These are phyloP conservation scores for Colletotrichum ledebouriae DNA, from an alignment of 2,329 filamentous ascomycete genomes.

Conservation along the genomic window DNA sequence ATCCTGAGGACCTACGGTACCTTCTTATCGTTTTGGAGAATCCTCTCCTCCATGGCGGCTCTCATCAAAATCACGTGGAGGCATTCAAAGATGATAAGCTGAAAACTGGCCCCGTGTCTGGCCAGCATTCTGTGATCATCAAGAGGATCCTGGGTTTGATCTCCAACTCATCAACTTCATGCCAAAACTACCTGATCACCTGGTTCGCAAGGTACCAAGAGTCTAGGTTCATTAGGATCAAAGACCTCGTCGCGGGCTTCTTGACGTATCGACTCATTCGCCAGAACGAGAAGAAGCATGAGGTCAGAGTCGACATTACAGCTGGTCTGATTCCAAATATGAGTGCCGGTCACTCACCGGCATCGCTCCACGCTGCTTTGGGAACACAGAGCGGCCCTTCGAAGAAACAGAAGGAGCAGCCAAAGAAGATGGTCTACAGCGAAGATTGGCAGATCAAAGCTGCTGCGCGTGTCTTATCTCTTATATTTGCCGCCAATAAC, in stretches of 20 bases:
- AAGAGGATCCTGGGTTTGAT: conserved; percentile 87
- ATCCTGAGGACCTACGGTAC: conserved; percentile 80
- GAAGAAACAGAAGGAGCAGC: conserved; percentile 68
- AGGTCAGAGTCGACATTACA: conserved; percentile 70
- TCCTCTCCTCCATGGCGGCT: conserved; percentile 74
- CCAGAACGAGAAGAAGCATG: conserved; percentile 76
- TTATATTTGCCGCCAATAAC: conserved; percentile 87
- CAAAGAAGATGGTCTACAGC: conserved; percentile 73
- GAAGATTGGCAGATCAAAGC: conserved; percentile 94
- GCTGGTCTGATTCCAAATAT: conserved; percentile 81
- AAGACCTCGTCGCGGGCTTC: conserved; percentile 83
- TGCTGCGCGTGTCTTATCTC: conserved; percentile 81
- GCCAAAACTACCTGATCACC: conserved; percentile 80
- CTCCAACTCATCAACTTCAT: conserved; percentile 80
- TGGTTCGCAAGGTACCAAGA: conserved; percentile 83
- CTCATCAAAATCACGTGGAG: conserved; percentile 55
- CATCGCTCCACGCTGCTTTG: conserved; percentile 83
- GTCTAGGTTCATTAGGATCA: conserved; percentile 76
- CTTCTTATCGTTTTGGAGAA: conserved; percentile 84
- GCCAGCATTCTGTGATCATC: conserved; percentile 84
- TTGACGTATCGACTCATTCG: conserved; percentile 84
- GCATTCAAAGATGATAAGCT: conserved; percentile 39
- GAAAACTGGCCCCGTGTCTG: conserved; percentile 62
- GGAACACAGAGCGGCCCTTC: conserved; percentile 63
- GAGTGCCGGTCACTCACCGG: conserved; percentile 71